A percentile compares a stretch with the other conserved stretches of the same genome.
These are phyloP conservation scores for Chytriomyces sp. DNA, from an alignment of 192 early-diverging fungal species.

Conservation along the genomic window DNA sequence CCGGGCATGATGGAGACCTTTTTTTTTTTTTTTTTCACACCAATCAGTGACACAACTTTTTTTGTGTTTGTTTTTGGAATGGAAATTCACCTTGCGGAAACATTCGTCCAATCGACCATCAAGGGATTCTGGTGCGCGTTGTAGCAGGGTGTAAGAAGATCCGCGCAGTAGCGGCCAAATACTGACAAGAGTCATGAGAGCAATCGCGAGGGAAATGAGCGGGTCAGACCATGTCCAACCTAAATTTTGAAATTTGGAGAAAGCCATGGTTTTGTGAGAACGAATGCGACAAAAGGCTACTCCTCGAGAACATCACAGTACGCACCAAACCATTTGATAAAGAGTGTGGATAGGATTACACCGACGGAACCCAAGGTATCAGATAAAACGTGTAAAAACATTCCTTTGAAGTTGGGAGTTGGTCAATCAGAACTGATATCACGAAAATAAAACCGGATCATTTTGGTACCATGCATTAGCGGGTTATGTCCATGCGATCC, in stretches of 20 bases:
- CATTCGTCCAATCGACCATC: conserved; percentile 24
- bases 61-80: too few species aligned
- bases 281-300: not conserved
- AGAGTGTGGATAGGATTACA: conserved; percentile 90
- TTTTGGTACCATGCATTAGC: conserved; percentile 79
- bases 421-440: too few species aligned
- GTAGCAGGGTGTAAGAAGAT: conserved; percentile 57
- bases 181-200: conserved; percentile 80
- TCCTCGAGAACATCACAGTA: not conserved
- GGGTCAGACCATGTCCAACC: conserved; percentile 96
- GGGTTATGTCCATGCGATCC: conserved; percentile 59
- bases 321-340: conserved; percentile 81
- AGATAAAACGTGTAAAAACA: conserved; percentile 92
- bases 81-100: conserved; percentile 34
- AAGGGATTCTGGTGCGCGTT: conserved; percentile 44
- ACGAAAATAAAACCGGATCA: too few species aligned
- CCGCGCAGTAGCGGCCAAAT: conserved; percentile 83
- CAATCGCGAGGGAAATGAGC: conserved; percentile 90
- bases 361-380: conserved; percentile 95
- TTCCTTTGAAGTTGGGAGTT: conserved; percentile 58
- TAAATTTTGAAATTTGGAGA: conserved; percentile 17
- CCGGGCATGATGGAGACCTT: conserved; percentile 41
- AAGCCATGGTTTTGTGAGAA: not conserved
- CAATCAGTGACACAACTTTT: too few species aligned
- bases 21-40: too few species aligned